These are phyloP conservation scores for Fusarium beomiforme DNA, from an alignment of 2,329 filamentous ascomycete genomes.

Conservation along the genomic window DNA sequence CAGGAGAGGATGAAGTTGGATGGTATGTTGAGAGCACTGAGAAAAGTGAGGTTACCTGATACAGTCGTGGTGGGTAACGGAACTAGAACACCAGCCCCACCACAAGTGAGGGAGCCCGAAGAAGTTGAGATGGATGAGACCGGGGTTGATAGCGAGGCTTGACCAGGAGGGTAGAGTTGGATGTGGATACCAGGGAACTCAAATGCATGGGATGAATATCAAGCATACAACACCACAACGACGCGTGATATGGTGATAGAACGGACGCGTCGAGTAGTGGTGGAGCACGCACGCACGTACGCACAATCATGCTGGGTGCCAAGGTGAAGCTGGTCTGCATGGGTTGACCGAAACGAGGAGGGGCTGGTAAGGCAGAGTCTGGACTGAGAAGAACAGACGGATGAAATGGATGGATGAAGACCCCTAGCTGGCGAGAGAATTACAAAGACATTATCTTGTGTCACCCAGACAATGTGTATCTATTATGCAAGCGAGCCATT, in stretches of 20 bases:
- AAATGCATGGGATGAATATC: constrained; percentile 13
- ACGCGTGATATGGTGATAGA: constrained; percentile 38
- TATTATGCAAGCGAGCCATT: background rate
- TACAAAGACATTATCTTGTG: background rate
- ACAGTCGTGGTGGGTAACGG: constrained; percentile 25
- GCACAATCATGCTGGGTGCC: background rate
- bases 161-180: constrained; percentile 17
- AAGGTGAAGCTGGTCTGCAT: constrained; percentile 26
- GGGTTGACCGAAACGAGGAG: constrained; percentile 15
- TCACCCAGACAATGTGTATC: background rate
- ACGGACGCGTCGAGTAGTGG: constrained; percentile 35
- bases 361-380: background rate
- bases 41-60: constrained; percentile 59
- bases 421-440: constrained; percentile 16
- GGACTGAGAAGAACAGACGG: background rate
- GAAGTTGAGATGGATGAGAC: constrained; percentile 23
- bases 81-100: constrained; percentile 16
- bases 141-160: constrained; percentile 28
- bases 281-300: constrained; percentile 1
- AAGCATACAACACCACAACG: constrained; percentile 35
- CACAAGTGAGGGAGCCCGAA: constrained; percentile 30
- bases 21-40: constrained; percentile 81
- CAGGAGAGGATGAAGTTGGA: constrained; percentile 82
- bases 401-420: constrained; percentile 35
- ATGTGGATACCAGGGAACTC: constrained; percentile 23